phyloP scores from a whole-genome alignment of 805 yeast species.

The Hemisphaericaspora nanyangensis region DNA sequence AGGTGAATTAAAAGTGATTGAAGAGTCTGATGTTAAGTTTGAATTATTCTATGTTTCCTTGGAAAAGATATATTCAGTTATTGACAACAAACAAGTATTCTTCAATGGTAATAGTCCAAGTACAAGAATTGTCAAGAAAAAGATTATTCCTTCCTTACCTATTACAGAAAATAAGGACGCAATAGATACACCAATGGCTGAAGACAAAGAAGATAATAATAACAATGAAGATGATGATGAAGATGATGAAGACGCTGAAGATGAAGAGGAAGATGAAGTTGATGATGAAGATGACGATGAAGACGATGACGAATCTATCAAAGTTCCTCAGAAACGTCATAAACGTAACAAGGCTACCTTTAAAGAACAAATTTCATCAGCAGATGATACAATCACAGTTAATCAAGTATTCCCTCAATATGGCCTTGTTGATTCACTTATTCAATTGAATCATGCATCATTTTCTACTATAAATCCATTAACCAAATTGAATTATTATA shows the following conservation, averaged over 20 bases:
- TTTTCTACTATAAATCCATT: slow-evolving; percentile 31
- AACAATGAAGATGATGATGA: slow-evolving; percentile 4
- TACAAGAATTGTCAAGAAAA: background rate
- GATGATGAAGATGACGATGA: slow-evolving; percentile 5
- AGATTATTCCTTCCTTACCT: too few species aligned
- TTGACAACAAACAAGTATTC: slow-evolving; percentile 19
- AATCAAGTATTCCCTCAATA: slow-evolving; percentile 40
- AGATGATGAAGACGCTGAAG: slow-evolving; percentile 4
- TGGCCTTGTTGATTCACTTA: slow-evolving; percentile 25
- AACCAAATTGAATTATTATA: slow-evolving; percentile 35
- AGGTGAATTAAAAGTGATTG: slow-evolving; percentile 15
- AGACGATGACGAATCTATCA: background rate
- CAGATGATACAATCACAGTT: slow-evolving; percentile 29
- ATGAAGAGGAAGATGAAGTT: slow-evolving; percentile 4
- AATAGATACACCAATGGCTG: background rate
- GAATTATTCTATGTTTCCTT: slow-evolving; percentile 26
- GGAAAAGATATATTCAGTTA: slow-evolving; percentile 15
- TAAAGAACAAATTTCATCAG: background rate
- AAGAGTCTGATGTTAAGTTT: slow-evolving; percentile 12
- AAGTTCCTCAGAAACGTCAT: background rate
- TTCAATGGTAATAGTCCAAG: background rate
- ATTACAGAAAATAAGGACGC: too few species aligned
- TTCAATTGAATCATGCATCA: slow-evolving; percentile 29
- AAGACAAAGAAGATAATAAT: background rate
- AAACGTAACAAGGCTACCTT: background rate